These are phyloP conservation scores for Rhodofomes roseus DNA, from an alignment of 1,284 basidiomycete genomes.

Conservation along the genomic window DNA sequence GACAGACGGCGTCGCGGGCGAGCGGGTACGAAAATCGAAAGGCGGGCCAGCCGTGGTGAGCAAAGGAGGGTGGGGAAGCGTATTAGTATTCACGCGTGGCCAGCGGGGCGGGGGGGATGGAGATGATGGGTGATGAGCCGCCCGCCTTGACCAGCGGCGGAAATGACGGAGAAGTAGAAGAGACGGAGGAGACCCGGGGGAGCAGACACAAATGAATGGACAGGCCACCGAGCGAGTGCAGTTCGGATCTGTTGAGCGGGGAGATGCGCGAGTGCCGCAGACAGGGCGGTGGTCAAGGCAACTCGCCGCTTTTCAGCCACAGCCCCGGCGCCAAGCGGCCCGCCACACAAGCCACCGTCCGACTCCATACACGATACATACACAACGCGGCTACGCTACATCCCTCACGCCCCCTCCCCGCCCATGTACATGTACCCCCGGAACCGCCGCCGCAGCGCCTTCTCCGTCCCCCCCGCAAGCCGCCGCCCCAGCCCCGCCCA, in stretches of 20 bases:
- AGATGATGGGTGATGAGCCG: constrained; percentile 18
- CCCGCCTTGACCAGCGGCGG: constrained; percentile 11
- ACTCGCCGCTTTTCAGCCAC: constrained; percentile 29
- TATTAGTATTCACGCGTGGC: constrained; percentile 18
- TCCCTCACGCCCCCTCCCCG: constrained; percentile 30
- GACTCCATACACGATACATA: constrained; percentile 1
- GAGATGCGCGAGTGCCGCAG: constrained; percentile 20
- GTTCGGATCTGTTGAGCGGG: constrained; percentile 25
- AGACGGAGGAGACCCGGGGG: constrained; percentile 4
- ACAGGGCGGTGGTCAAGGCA: constrained; percentile 74
- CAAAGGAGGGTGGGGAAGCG: constrained; percentile 26
- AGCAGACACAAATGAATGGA: constrained; percentile 14
- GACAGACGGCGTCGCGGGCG: constrained; percentile 21
- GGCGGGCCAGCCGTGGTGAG: constrained; percentile 37
- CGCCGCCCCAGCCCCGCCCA: constrained; percentile 72
- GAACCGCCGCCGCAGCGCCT: constrained; percentile 65
- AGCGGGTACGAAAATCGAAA: constrained; percentile 18
- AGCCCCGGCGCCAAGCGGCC: constrained; percentile 2
- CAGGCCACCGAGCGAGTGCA: constrained; percentile 15
- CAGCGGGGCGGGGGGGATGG: constrained; percentile 9
- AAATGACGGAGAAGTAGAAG: constrained; percentile 4
- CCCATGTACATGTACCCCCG: constrained; percentile 70
- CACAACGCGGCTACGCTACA: constrained; percentile 2
- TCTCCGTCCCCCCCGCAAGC: constrained; percentile 51
- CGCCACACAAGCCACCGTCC: background rate